phyloP scores from a whole-genome alignment of 2,329 filamentous ascomycete genomes.

The Ceratocystis colombiana region DNA sequence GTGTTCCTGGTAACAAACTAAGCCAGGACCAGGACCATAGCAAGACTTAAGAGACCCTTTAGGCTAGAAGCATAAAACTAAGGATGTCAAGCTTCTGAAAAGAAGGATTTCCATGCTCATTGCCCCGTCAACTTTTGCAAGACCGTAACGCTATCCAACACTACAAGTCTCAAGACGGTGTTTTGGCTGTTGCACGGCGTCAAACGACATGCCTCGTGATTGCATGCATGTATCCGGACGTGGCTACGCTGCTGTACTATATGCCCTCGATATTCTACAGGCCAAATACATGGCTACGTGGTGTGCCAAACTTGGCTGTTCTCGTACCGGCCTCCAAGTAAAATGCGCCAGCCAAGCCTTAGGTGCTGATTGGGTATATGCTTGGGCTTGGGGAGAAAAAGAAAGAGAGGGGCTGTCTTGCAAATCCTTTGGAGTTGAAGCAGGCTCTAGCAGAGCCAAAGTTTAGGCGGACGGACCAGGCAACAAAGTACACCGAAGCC shows the following conservation, averaged over 20 bases:
- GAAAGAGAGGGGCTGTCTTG: background rate
- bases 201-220: constrained; percentile 15
- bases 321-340: constrained; percentile 16
- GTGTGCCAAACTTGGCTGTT: background rate
- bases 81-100: background rate
- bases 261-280: background rate
- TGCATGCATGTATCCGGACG: background rate
- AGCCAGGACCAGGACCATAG: background rate
- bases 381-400: background rate
- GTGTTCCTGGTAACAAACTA: background rate
- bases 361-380: background rate
- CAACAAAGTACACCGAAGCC: background rate
- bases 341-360: background rate
- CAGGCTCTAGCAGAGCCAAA: background rate
- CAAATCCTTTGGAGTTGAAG: background rate
- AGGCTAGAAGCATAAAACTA: background rate
- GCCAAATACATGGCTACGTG: background rate
- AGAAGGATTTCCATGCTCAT: background rate
- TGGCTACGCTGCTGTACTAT: background rate
- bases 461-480: constrained; percentile 1
- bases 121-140: background rate
- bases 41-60: background rate
- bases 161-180: no score
- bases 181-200: constrained; percentile 15
- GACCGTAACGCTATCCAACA: no score